These are phyloP conservation scores for Blastobotrys serpentis DNA, from an alignment of 1,139 yeast species.

Conservation along the genomic window DNA sequence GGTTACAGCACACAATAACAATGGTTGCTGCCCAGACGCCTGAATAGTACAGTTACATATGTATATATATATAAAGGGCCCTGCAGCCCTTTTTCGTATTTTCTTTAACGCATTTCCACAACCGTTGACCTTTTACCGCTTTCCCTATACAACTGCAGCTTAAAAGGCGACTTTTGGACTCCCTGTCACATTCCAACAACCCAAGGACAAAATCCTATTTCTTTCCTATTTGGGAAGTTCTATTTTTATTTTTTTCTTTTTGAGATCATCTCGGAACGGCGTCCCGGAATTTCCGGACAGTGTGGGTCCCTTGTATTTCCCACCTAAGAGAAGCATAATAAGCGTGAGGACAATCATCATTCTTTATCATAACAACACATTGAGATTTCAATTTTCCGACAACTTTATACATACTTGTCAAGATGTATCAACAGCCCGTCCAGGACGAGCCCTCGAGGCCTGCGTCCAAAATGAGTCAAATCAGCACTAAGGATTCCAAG, in stretches of 20 bases:
- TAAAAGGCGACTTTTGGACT: too few relatives aligned
- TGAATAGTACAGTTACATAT: too few relatives aligned
- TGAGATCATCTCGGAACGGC: background rate
- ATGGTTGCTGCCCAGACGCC: too few relatives aligned
- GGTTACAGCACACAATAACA: too few relatives aligned
- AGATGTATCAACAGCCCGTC: background rate
- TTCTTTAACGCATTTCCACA: too few relatives aligned
- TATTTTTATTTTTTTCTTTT: background rate
- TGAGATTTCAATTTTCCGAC: background rate
- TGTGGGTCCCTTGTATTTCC: constrained; percentile 5
- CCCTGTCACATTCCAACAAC: background rate
- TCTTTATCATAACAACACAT: background rate
- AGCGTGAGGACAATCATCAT: too few relatives aligned
- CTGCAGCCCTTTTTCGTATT: too few relatives aligned
- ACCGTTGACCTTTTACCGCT: too few relatives aligned
- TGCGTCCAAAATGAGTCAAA: constrained; percentile 2
- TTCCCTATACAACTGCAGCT: too few relatives aligned
- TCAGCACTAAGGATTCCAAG: constrained; percentile 8
- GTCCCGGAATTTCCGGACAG: background rate
- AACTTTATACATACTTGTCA: background rate
- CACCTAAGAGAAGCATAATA: too few relatives aligned
- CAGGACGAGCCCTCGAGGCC: background rate
- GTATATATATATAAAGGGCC: too few relatives aligned
- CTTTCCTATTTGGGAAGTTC: background rate
- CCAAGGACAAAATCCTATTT: too few relatives aligned